Evolutionary conservation across 768 basidiomycete genomes (phyloP).

Genomic region (Symmetrospora coprosmae): DNA sequence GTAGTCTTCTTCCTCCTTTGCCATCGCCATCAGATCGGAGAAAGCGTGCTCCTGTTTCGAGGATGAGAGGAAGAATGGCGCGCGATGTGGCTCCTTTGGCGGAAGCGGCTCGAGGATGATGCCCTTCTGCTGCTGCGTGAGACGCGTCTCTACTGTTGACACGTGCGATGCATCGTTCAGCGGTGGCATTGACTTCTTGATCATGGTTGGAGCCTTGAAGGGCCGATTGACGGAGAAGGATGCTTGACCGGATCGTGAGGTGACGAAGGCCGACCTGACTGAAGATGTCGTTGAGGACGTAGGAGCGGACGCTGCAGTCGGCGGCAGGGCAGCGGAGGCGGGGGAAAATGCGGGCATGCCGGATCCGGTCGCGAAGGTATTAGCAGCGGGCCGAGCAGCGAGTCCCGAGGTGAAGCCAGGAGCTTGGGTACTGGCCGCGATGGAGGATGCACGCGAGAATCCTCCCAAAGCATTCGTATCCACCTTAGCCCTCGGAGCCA

Average conservation of each 20-base stretch:
- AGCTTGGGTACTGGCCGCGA: constrained; percentile 5
- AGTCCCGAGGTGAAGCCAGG: constrained; percentile 16
- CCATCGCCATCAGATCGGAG: background rate
- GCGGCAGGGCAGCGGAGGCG: too few relatives aligned
- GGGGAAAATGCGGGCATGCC: too few relatives aligned
- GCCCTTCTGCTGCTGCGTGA: background rate
- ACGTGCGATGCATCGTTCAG: background rate
- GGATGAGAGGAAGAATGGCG: background rate
- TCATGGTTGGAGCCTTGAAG: constrained; percentile 3
- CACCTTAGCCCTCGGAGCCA: background rate
- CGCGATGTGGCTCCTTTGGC: background rate
- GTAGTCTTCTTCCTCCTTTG: constrained; percentile 5
- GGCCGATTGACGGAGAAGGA: background rate
- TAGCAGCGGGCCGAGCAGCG: background rate
- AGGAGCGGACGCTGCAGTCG: too few relatives aligned
- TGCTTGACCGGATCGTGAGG: background rate
- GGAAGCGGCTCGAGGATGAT: constrained; percentile 13
- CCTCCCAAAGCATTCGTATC: background rate
- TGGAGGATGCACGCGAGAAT: background rate
- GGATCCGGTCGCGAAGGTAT: too few relatives aligned
- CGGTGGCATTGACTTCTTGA: background rate
- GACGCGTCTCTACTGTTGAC: constrained; percentile 7
- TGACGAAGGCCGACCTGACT: too few relatives aligned
- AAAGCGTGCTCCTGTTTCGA: background rate
- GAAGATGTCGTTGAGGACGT: too few relatives aligned